Evolutionary conservation across 2,329 filamentous ascomycete species (phyloP), one percentile per base, ranked within the genome.

Genomic region (Cladosporium sp.): DNA sequence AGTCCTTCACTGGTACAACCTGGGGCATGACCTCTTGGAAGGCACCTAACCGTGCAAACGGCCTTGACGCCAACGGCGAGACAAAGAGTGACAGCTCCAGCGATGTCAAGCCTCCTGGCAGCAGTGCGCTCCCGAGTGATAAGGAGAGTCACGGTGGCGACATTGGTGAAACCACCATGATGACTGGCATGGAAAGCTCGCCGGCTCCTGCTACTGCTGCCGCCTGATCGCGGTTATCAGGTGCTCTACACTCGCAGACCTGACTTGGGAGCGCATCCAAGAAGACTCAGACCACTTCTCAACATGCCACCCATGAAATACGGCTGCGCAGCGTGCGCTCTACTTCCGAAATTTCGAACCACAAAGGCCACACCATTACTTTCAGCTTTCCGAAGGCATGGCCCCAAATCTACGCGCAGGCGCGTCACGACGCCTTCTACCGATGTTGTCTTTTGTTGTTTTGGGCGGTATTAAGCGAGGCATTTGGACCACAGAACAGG

Each of bases 21-120:
- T 97, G 92, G 92, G 84, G 88, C 63, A 82, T 96, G 49, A 83
- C 87, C 19, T 87, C 90, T 58, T 97, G 93, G 92, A 87, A 86
- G 55, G 88, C 90, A 36, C 88, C 88, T n/a, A 51, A 60, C 4
- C 63, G 65, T 17, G 62, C 67, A 38, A 83, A 85, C 67, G 84
- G 84, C 64, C 36, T 59, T 12, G 86, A 87, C 51, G 77, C 79
- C 69, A 82, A 85, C 68, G 84, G 84, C 63, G 87, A 88, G 51
- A 78, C 82, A 50, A 81, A 81, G 66, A 84, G 78, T 59, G 78
- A 84, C 61, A 79, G 77, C 58, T 82, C 82, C 38, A 84, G 79
- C 66, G 82, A 85, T 55, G 58, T 69, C 20, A 85, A 85, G 69
- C 75, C 79, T 57, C 82, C 81, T 59, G 81, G 80, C 67, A 82